Evolutionary conservation across 2,329 filamentous ascomycete species (phyloP), one percentile per base, ranked within the genome.

Genomic region (Pestalotiopsis sp.): DNA sequence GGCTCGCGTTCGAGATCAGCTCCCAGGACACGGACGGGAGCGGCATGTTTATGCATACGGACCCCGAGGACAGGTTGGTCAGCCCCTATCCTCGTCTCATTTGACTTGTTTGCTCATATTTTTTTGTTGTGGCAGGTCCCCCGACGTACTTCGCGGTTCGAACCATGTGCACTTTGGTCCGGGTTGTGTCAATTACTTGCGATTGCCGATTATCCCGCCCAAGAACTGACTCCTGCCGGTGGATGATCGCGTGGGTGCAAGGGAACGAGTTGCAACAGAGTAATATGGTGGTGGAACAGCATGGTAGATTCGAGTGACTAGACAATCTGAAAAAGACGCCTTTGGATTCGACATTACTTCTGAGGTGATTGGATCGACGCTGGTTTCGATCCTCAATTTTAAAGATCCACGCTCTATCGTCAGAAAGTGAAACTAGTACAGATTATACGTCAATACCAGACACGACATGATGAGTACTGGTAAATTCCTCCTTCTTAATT

Each of bases 21-120:
- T 80, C 76, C 62, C 81, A 81, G 4, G 85, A 87, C 76, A 87
- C 85, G 1, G 84, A 87, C 70, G 85, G 85, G 0, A 81, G 80
- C 71, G 85, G 84, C 0, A 81, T 86, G 27, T 87, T 87, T 72
- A 74, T 76, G 68, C 85, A 87, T 70, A 79, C 80, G 25, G 77
- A 80, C 71, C 77, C 79, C 4, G 77, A 77, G 36, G 85, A 85
- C 69, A 74, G 82, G 77, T 79, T 71, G 64, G 77, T 74, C 12
- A 31, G 11, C 25, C 56, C 41, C 45, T 3, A 49, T 49, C 17
- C 3, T 7, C 2, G 6, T 31, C 27, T 31, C 45, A 4, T 17
- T n/a, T n/a, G 45, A 11, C 5, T 11, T 13, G 7, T 49, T 49
- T 49, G 45, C 13, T 49, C 4, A 49, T n/a, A n/a, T 6, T 7